Conservation (phyloP, 1,284 basidiomycete species). For the Crucibulum cyathiforme region DNA sequence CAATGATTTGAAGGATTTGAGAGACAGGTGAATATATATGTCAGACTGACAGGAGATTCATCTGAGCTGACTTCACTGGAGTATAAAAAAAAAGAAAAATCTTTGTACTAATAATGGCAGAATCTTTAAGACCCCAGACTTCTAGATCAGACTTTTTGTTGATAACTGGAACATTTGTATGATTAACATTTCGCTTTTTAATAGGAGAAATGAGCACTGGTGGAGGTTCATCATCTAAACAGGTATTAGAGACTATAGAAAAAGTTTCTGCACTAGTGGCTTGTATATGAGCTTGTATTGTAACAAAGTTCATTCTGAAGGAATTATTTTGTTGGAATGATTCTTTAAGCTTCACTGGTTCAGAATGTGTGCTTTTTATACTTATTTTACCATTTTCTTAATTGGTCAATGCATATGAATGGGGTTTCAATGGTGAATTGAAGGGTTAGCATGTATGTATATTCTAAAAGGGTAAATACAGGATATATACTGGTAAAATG, state of each 20-base stretch:
- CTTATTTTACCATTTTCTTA: too few species aligned
- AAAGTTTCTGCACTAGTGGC: neutral
- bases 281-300: neutral
- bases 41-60: neutral
- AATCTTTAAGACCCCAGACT: neutral
- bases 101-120: neutral
- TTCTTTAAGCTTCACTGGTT: too few species aligned
- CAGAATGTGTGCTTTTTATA: too few species aligned
- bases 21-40: neutral
- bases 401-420: too few species aligned
- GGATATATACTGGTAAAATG: too few species aligned
- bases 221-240: neutral
- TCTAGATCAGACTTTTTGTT: neutral
- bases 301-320: neutral
- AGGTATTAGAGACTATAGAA: neutral
- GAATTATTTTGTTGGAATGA: too few species aligned
- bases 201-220: neutral
- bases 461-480: too few species aligned
- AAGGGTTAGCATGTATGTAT: too few species aligned
- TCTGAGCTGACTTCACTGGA: neutral
- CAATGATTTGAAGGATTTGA: neutral
- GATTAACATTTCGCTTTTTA: neutral
- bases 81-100: neutral
- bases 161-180: neutral
- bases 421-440: too few species aligned